Evolutionary conservation across 176 grass and related monocot genomes (phyloP), one percentile per base, ranked within the genome.

Genomic region (Triticum monococcum): DNA sequence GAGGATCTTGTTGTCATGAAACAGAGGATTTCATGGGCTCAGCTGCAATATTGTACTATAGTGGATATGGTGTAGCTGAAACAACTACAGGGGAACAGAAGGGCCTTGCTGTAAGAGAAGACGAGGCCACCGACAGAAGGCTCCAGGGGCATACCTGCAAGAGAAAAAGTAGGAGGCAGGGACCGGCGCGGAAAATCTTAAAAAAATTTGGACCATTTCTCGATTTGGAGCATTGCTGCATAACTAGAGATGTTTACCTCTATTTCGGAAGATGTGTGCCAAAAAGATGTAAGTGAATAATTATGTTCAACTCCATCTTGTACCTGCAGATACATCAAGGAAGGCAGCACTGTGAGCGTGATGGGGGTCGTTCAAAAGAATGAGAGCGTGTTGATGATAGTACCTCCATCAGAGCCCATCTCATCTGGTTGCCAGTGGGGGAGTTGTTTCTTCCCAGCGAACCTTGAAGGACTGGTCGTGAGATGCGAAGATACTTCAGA

Each of bases 291-390:
- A 30, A 18, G 24, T 22, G 26, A 84, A 64, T 78, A 14, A 37
- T 73, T 83, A 2, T 68, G 33, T 69, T 32, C 24, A 77, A 57
- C 38, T 84, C 79, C 18, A 71, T 78, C 70, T 69, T 81, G 37
- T 59, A 24, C 70, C 57, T 81, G 54, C 80, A 98, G 97, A 80
- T 98, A 98, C 79, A 92, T 98, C 45, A 98, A 98, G 79, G 97
- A 98, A 86, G 97, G 94, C 43, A 98, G 97, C 78, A 98, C 97
- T 25, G 93, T 98, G 70, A 98, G 97, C 69, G 93, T 98, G 72
- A 92, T 96, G 94, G 97, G 97, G 31, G 87, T 98, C 78, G 94
- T 98, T 36, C 93, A 92, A 60, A 92, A 91, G 92, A 98, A 98
- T n/a, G 97, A 98, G 37, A 98, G 88, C 48, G 97, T 98, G 52